Base-by-base conservation (phyloP, 192 early-diverging fungal species). In the Backusella macrospora region DNA sequence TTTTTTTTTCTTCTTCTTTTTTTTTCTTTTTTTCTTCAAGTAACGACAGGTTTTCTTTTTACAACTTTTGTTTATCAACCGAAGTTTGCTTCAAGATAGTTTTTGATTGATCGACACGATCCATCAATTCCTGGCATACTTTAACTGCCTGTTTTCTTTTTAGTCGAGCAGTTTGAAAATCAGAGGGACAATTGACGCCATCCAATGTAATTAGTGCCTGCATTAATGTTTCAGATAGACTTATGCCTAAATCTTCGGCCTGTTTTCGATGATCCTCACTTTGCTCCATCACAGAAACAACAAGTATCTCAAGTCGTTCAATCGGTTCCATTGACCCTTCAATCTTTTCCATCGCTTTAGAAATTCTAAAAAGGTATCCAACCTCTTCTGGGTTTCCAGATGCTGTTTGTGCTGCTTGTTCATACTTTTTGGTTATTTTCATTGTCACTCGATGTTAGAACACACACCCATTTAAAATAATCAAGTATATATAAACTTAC, bases 181-280 rank as follows among this genome's bases (percentile, higher is more conserved):
- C 91, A 9, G 87, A 82, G 63, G 87, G 86, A 52, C 89, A 91
- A 42, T 81, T 85, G 13, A 95, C 90, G 3, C 87, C 84, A 77
- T 96, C 95, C 29, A 96, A 75, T 37, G 89, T 86, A 10, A 96
- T 74, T 63, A 96, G 74, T 7, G 85, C 80, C 83, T 96, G 94
- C 85, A 96, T 85, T 23, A 96, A 80, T 68, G 86, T 78, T 80
- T 96, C 95, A 44, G 87, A 87, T 39, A 90, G 75, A 65, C 84
- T 86, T 44, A 85, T 81, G 62, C 93, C 91, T 48, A 81, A 73
- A 64, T 95, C 92, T 13, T 88, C 65, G 10, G 95, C 80, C 59
- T 89, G 85, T 70, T 93, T 94, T 62, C 82, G 82, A 49, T 87
- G 38, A 3, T 78, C 5, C 47, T 68, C 14, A 71, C 79, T 82